Conservation (phyloP, 176 grass and related monocot genomes). For the Guadua angustifolia region DNA sequence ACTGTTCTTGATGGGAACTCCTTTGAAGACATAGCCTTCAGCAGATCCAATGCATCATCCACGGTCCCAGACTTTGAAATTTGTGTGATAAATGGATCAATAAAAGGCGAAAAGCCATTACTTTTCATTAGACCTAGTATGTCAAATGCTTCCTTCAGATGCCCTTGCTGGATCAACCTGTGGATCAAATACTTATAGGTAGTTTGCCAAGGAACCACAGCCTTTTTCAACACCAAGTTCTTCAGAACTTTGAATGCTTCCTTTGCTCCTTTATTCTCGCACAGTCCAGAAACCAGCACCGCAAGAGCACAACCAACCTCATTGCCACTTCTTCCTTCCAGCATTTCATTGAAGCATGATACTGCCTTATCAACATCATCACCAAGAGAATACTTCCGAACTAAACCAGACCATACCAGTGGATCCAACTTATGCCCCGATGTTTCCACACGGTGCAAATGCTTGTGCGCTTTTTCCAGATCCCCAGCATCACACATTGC, state of each 20-base stretch:
- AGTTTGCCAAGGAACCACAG: constrained; percentile 60
- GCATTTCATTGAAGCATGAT: constrained; percentile 54
- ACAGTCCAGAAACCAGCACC: constrained; percentile 57
- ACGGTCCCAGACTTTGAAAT: constrained; percentile 72
- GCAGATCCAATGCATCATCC: constrained; percentile 62
- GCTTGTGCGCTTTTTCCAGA: constrained; percentile 54
- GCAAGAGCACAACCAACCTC: constrained; percentile 55
- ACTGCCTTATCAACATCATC: constrained; percentile 54
- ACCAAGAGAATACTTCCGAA: constrained; percentile 53
- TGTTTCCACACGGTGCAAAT: constrained; percentile 55
- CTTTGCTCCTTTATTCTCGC: constrained; percentile 53
- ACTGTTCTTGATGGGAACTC: constrained; percentile 55
- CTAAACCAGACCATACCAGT: constrained; percentile 58
- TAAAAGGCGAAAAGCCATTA: constrained; percentile 57
- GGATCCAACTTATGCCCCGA: constrained; percentile 61
- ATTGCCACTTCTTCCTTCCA: constrained; percentile 42
- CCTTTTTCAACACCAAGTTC: constrained; percentile 50
- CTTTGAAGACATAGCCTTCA: constrained; percentile 62
- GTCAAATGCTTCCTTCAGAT: constrained; percentile 62
- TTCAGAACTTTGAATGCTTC: constrained; percentile 63
- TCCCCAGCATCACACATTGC: constrained; percentile 61
- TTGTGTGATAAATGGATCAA: constrained; percentile 60
- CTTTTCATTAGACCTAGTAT: constrained; percentile 72
- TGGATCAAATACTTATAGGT: constrained; percentile 78
- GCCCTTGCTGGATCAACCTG: constrained; percentile 52